Base-by-base conservation (phyloP, 345 rosid genomes). In the Salix viminalis region DNA sequence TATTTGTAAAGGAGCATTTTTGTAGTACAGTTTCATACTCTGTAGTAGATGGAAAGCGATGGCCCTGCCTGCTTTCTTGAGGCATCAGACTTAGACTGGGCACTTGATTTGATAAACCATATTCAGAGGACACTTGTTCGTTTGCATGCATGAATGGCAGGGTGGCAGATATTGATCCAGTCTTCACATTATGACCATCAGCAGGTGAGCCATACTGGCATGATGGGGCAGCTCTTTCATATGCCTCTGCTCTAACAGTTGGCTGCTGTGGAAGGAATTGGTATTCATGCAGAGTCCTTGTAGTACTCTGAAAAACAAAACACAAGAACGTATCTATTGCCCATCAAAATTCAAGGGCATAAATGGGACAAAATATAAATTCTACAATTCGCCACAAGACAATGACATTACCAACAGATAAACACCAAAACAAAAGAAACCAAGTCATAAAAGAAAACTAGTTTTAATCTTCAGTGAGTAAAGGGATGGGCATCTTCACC, bases 251-350 rank as follows among this genome's bases (percentile, higher is more conserved):
- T 82, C 90, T 83, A 67, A 87, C 88, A 79, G 91, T 89, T 69
- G 97, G 97, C 81, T 85, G 84, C 87, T 91, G 92, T 0, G 93
- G 98, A 82, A 94, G 90, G 79, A 94, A 94, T 85, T 92, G 96
- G 76, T 94, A 92, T 74, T 94, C 97, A 75, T 85, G 97, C 70
- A 92, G 83, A 7, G 91, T 79, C 83, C 91, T 88, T 69, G 78
- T 81, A 64, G 81, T 16, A 42, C 83, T 89, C 92, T 89, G 84
- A 71, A 70, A 73, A 75, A 58, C 60, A 46, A 76, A 79, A 76
- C 41, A 37, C 32, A 24, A 64, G 75, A 48, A 75, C 8, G 42
- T 37, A 24, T 18, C 44, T 26, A 68, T 13, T 42, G 18, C 19
- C 36, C 46, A 36, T n/a, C 62, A 58, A n/a, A 58, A 58, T 58